A percentile compares a stretch with the other conserved stretches of the same genome.
Conservation (phyloP, 2,329 filamentous ascomycete genomes). For the Phyllosticta citrichinensis region DNA sequence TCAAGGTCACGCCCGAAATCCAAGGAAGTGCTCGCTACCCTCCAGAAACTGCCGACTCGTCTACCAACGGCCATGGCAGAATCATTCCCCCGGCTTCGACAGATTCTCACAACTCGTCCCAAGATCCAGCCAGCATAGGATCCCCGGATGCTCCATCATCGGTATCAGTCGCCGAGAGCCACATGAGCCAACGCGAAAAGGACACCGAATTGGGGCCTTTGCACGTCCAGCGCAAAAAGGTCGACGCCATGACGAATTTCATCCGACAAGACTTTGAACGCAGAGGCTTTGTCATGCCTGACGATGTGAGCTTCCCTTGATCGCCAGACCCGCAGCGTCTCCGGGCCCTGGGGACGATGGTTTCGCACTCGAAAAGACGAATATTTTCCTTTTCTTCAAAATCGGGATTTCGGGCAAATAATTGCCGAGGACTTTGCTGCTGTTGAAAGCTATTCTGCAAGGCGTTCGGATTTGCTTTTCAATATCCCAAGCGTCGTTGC, state of each 20-base stretch:
- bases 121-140: not conserved
- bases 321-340: not conserved
- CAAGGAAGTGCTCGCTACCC: slow-evolving; percentile 32
- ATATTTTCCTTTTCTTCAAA: not conserved
- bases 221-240: slow-evolving; percentile 39
- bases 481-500: slow-evolving; percentile 6
- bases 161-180: slow-evolving; percentile 24
- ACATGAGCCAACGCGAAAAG: slow-evolving; percentile 27
- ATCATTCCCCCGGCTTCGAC: slow-evolving; percentile 9
- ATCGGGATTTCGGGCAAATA: not conserved
- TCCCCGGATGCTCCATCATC: slow-evolving; percentile 9
- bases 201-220: slow-evolving; percentile 31
- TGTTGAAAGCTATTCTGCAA: slow-evolving; percentile 1
- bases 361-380: not conserved
- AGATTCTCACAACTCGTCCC: slow-evolving; percentile 15
- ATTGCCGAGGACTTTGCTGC: not conserved
- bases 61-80: slow-evolving; percentile 7
- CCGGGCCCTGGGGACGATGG: not conserved
- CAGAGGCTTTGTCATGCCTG: slow-evolving; percentile 39
- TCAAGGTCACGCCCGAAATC: slow-evolving; percentile 36
- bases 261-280: slow-evolving; percentile 35
- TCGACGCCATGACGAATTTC: slow-evolving; percentile 36
- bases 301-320: slow-evolving; percentile 17
- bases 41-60: slow-evolving; percentile 8
- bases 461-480: slow-evolving; percentile 9